These are phyloP conservation scores for Globisporangium nodosum DNA, from an alignment of 352 stramenopile species.

Conservation along the genomic window DNA sequence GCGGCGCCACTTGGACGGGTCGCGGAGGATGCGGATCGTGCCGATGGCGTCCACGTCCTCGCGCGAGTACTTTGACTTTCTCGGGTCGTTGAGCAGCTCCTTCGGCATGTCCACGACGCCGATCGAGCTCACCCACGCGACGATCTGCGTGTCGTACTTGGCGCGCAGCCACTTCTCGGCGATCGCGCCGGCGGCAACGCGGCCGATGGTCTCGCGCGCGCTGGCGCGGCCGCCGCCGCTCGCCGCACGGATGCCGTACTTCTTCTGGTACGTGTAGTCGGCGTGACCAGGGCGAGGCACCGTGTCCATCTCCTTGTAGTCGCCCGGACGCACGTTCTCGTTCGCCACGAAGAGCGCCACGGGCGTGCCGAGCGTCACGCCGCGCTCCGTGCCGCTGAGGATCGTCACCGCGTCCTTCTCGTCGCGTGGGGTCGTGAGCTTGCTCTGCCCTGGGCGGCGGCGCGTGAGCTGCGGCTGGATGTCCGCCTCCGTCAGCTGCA, in stretches of 20 bases:
- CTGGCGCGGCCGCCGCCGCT: conserved; percentile 94
- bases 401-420: conserved; percentile 98
- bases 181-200: conserved; percentile 95
- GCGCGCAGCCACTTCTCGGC: conserved; percentile 94
- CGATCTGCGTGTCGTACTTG: conserved; percentile 89
- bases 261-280: conserved; percentile 99
- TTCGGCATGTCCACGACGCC: conserved; percentile 81
- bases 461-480: conserved; percentile 98
- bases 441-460: conserved; percentile 95
- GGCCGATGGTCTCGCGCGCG: conserved; percentile 97
- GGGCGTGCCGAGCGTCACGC: conserved; percentile 94
- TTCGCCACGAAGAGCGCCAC: conserved; percentile 97
- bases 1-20: conserved; percentile 60
- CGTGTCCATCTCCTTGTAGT: conserved; percentile 97
- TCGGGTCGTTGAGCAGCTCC: conserved; percentile 59
- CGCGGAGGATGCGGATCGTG: conserved; percentile 74
- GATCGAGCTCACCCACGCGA: conserved; percentile 88
- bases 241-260: conserved; percentile 97
- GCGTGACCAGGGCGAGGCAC: conserved; percentile 92
- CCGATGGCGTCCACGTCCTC: conserved; percentile 82
- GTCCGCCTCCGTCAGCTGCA: conserved; percentile 92
- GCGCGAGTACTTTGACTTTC: conserved; percentile 61
- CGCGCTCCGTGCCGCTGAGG: conserved; percentile 93
- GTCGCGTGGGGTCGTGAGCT: conserved; percentile 97
- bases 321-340: conserved; percentile 94